Conservation (phyloP, 441 rosid species). For the Cnidoscolus chayamansa region DNA sequence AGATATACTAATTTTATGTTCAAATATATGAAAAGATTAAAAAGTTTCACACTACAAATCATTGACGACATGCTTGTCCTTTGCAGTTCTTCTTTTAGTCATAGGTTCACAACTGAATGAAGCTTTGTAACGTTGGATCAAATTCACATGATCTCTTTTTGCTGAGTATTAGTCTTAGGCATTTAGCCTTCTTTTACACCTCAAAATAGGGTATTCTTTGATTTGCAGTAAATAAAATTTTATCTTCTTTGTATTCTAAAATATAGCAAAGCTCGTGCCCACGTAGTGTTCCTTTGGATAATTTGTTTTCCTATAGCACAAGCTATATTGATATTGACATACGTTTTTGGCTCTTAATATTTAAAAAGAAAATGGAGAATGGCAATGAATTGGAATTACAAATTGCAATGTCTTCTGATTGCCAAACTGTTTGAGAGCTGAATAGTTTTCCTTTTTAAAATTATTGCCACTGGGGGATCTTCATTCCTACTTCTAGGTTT, state of each 20-base stretch:
- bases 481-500: neutral
- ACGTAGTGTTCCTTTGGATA: neutral
- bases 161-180: neutral
- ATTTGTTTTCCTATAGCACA: neutral
- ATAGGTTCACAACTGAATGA: no score
- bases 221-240: neutral
- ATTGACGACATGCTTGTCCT: neutral
- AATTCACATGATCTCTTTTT: neutral
- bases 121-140: neutral
- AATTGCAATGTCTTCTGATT: neutral
- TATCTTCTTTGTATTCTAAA: neutral
- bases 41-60: neutral
- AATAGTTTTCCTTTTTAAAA: neutral
- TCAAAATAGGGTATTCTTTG: neutral
- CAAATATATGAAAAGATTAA: neutral
- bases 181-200: neutral
- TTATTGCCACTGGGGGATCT: neutral
- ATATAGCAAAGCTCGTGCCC: neutral
- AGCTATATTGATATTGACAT: no score
- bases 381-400: neutral
- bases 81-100: neutral
- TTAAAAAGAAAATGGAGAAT: no score
- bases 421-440: neutral
- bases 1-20: neutral
- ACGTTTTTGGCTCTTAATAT: no score